A percentile compares a stretch with the other conserved stretches of the same genome.
Conservation (phyloP, 495 filamentous ascomycete species). For the Neurospora sp. region DNA sequence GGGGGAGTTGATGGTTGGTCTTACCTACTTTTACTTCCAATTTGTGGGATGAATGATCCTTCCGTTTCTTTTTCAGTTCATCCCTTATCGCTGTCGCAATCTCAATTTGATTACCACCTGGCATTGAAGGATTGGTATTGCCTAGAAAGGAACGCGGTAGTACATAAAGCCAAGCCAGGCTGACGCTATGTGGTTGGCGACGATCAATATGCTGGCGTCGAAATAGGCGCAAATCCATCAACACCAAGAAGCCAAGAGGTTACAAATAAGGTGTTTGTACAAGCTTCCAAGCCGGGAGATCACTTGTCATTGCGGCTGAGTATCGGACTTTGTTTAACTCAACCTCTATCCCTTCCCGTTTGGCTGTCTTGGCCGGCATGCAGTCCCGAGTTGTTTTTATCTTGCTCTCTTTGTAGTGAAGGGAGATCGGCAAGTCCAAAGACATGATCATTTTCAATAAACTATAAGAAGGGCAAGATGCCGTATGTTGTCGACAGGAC, state of each 20-base stretch:
- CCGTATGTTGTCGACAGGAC: too few species aligned
- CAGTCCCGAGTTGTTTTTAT: background rate
- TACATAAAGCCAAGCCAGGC: background rate
- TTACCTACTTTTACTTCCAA: background rate
- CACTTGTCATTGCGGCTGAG: background rate
- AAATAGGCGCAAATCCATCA: background rate
- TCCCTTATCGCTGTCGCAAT: background rate
- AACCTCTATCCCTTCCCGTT: conserved; percentile 1
- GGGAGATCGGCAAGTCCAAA: background rate
- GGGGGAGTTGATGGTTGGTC: background rate
- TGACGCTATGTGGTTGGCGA: background rate
- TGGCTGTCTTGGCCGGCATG: background rate
- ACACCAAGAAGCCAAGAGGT: conserved; percentile 4
- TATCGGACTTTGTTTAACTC: background rate
- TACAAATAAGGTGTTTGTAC: conserved; percentile 5
- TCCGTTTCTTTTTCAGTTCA: background rate
- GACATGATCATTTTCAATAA: background rate
- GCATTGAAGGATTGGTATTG: background rate
- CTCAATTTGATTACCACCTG: background rate
- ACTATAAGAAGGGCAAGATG: background rate
- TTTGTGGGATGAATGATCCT: background rate
- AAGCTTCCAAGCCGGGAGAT: background rate
- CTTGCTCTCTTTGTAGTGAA: background rate
- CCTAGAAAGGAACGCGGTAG: background rate
- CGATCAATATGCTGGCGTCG: background rate